phyloP scores from a whole-genome alignment of 2,329 filamentous ascomycete species.

The Aspergillus pseudoviridinutans region DNA sequence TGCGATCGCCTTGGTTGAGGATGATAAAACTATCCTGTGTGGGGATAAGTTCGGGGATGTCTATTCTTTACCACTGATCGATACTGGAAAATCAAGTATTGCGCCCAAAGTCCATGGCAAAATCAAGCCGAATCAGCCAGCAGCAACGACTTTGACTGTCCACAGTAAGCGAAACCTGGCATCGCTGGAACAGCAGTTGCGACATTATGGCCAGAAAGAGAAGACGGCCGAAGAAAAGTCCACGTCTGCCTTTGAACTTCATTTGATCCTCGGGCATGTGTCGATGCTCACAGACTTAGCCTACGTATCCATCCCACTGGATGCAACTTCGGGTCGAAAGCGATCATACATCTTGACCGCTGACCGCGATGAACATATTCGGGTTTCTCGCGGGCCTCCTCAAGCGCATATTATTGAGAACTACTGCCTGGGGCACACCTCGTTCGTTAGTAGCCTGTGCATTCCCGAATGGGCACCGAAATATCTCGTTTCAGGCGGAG shows the following conservation, averaged over 20 bases:
- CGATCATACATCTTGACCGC: slow-evolving; percentile 62
- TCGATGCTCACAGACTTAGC: slow-evolving; percentile 82
- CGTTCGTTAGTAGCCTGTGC: slow-evolving; percentile 77
- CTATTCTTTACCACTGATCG: slow-evolving; percentile 75
- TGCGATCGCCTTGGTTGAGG: slow-evolving; percentile 65
- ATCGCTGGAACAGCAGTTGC: slow-evolving; percentile 55
- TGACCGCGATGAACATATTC: slow-evolving; percentile 78
- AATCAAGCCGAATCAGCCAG: slow-evolving; percentile 44
- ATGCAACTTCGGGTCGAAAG: slow-evolving; percentile 40
- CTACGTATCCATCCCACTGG: slow-evolving; percentile 47
- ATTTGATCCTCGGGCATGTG: slow-evolving; percentile 84
- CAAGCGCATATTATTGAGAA: slow-evolving; percentile 85
- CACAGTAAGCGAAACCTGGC: slow-evolving; percentile 59
- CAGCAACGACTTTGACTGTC: slow-evolving; percentile 57
- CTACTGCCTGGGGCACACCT: slow-evolving; percentile 82
- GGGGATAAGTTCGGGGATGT: slow-evolving; percentile 98
- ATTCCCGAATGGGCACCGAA: slow-evolving; percentile 55
- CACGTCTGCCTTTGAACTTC: slow-evolving; percentile 63
- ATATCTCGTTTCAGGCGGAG: slow-evolving; percentile 80
- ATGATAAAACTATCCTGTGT: slow-evolving; percentile 69
- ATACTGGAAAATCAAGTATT: slow-evolving; percentile 31
- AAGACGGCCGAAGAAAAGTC: slow-evolving; percentile 43
- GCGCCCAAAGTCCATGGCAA: slow-evolving; percentile 27
- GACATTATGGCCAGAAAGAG: slow-evolving; percentile 41
- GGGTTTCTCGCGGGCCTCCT: slow-evolving; percentile 73